A percentile compares a stretch with the other conserved stretches of the same genome.
Conservation (phyloP, 495 filamentous ascomycete species). For the Amphirosellinia nigrospora region DNA sequence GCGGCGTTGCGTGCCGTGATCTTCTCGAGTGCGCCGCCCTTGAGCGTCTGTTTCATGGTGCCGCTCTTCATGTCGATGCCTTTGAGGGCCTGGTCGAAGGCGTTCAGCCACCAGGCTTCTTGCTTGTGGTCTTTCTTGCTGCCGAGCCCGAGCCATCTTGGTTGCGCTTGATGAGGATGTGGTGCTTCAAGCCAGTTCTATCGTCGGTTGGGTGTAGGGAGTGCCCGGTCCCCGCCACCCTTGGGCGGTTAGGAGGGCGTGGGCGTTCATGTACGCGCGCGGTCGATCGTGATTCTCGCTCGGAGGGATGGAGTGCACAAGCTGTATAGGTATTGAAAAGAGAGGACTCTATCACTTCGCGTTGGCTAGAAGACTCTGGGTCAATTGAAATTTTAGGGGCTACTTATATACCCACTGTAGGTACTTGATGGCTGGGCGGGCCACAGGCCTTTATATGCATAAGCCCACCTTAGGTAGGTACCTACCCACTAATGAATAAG, state of each 20-base stretch:
- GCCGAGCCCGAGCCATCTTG: conserved; percentile 71
- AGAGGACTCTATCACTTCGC: not conserved
- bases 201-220: conserved; percentile 71
- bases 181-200: conserved; percentile 68
- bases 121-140: conserved; percentile 67
- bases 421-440: no score
- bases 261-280: conserved; percentile 62
- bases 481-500: no score
- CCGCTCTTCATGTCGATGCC: conserved; percentile 65
- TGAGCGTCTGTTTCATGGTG: conserved; percentile 55
- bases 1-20: conserved; percentile 48
- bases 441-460: no score
- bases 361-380: not conserved
- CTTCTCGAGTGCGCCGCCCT: conserved; percentile 58
- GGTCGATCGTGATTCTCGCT: not conserved
- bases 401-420: not conserved
- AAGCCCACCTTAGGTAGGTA: no score
- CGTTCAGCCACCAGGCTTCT: conserved; percentile 81
- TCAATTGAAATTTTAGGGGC: conserved; percentile 28
- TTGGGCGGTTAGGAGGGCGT: conserved; percentile 73
- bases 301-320: not conserved
- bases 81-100: conserved; percentile 79
- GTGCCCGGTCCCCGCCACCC: conserved; percentile 82
- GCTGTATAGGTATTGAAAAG: not conserved
- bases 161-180: conserved; percentile 72